These are phyloP conservation scores for Botryotinia calthae DNA, from an alignment of 2,329 filamentous ascomycete species.

Conservation along the genomic window DNA sequence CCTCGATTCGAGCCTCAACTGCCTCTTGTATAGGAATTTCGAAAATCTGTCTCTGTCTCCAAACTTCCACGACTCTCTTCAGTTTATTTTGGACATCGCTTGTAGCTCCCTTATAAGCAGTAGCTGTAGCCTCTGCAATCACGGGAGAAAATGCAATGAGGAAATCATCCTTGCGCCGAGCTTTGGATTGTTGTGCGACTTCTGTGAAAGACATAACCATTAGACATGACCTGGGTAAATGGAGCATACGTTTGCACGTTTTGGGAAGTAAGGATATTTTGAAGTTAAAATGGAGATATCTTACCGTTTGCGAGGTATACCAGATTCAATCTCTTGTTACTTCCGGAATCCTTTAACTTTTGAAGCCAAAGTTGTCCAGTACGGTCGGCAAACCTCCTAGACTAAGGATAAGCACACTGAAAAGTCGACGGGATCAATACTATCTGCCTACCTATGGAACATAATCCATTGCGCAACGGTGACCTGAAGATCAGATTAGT, in stretches of 20 bases:
- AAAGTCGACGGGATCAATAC: not conserved
- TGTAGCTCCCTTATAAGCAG: conserved; percentile 87
- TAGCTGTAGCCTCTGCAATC: conserved; percentile 83
- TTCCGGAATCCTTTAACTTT: conserved; percentile 80
- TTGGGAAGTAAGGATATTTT: conserved; percentile 27
- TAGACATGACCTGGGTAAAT: conserved; percentile 22
- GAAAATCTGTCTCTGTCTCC: conserved; percentile 84
- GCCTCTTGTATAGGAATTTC: conserved; percentile 74
- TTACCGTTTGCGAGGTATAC: conserved; percentile 96
- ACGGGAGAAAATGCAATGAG: conserved; percentile 86
- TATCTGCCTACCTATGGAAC: conserved; percentile 78
- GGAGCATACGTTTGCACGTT: conserved; percentile 19
- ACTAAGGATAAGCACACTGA: conserved; percentile 35
- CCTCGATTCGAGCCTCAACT: conserved; percentile 75
- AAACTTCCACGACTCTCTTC: conserved; percentile 87
- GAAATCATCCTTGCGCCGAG: conserved; percentile 88
- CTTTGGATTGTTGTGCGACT: conserved; percentile 94
- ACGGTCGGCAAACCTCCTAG: conserved; percentile 83
- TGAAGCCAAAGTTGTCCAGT: conserved; percentile 92
- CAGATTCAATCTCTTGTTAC: conserved; percentile 82
- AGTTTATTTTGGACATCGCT: conserved; percentile 86
- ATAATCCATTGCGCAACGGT: conserved; percentile 99
- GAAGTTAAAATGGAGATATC: conserved; percentile 11
- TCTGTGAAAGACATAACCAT: conserved; percentile 52
- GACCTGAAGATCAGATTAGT: conserved; percentile 44